Conservation (phyloP, 2,329 filamentous ascomycete genomes). For the Hymenoscyphus linearis region DNA sequence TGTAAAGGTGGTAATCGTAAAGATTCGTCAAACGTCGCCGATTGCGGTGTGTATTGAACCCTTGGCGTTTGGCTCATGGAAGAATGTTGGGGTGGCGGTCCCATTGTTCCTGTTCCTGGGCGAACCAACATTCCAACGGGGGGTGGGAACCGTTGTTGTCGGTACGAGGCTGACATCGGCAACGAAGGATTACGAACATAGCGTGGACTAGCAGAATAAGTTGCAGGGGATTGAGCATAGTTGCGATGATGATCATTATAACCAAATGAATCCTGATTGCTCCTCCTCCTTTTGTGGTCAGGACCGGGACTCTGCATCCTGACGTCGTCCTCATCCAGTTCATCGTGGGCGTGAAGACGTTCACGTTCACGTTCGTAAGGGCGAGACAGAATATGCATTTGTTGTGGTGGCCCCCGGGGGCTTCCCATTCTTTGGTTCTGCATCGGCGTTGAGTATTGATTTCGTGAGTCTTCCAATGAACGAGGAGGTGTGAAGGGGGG, state of each 20-base stretch:
- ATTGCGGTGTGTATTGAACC: slow-evolving; percentile 23
- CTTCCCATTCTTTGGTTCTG: slow-evolving; percentile 34
- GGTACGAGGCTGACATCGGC: slow-evolving; percentile 32
- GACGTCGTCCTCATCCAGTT: slow-evolving; percentile 36
- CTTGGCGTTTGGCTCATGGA: slow-evolving; percentile 24
- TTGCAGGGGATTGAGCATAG: slow-evolving; percentile 37
- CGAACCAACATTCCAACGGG: slow-evolving; percentile 20
- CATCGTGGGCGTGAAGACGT: slow-evolving; percentile 30
- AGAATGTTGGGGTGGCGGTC: slow-evolving; percentile 26
- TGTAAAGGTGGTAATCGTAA: slow-evolving; percentile 33
- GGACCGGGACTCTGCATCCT: slow-evolving; percentile 39
- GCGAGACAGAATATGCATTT: slow-evolving; percentile 18
- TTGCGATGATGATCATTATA: slow-evolving; percentile 42
- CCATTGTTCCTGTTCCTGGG: slow-evolving; percentile 27
- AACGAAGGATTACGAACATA: slow-evolving; percentile 22
- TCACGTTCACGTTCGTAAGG: slow-evolving; percentile 22
- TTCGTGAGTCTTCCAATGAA: slow-evolving; percentile 17
- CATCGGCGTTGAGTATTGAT: slow-evolving; percentile 20
- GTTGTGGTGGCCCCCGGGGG: slow-evolving; percentile 18
- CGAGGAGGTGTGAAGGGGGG: slow-evolving; percentile 22
- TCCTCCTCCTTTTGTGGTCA: slow-evolving; percentile 59
- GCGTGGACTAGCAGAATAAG: slow-evolving; percentile 25
- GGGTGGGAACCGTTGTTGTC: slow-evolving; percentile 34
- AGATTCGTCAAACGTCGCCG: slow-evolving; percentile 29
- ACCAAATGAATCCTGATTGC: slow-evolving; percentile 46